Conservation (phyloP, 2,329 filamentous ascomycete species). For the Aulographum hederae region DNA sequence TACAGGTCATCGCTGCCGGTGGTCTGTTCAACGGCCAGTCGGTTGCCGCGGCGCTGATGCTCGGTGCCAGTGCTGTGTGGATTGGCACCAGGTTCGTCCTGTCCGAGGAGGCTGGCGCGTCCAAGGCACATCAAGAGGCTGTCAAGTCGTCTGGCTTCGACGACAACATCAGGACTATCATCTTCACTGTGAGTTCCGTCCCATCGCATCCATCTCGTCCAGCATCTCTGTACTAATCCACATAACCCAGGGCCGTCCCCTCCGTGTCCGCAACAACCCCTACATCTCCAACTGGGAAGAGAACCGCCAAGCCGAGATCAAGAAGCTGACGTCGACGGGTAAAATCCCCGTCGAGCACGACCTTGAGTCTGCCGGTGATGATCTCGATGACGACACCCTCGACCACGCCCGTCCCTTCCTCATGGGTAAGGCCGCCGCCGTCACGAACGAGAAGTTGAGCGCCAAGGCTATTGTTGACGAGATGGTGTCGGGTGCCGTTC, state of each 20-base stretch:
- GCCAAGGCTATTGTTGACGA: constrained; percentile 91
- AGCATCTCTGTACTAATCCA: constrained; percentile 1
- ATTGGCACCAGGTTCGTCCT: constrained; percentile 93
- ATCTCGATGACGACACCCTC: constrained; percentile 61
- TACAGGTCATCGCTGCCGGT: constrained; percentile 50
- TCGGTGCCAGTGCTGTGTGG: constrained; percentile 87
- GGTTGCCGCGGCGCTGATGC: constrained; percentile 76
- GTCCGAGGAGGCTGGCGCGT: constrained; percentile 82
- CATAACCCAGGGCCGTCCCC: constrained; percentile 49
- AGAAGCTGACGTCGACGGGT: constrained; percentile 75
- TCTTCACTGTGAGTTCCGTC: constrained; percentile 46
- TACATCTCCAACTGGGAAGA: constrained; percentile 96
- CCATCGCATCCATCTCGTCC: constrained; percentile 26
- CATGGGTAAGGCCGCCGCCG: constrained; percentile 93
- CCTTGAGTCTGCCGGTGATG: constrained; percentile 59
- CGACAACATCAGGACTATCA: constrained; percentile 92
- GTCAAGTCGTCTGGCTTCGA: constrained; percentile 83
- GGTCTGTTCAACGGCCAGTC: constrained; percentile 23
- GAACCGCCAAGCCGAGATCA: constrained; percentile 79
- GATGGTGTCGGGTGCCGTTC: constrained; percentile 67
- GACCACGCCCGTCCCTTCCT: constrained; percentile 82
- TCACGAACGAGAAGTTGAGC: constrained; percentile 79
- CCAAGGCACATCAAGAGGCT: constrained; percentile 86
- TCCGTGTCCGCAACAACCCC: constrained; percentile 81
- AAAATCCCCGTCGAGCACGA: constrained; percentile 88